phyloP scores from a whole-genome alignment of 2,329 filamentous ascomycete genomes.

The Monosporascus sp. region DNA sequence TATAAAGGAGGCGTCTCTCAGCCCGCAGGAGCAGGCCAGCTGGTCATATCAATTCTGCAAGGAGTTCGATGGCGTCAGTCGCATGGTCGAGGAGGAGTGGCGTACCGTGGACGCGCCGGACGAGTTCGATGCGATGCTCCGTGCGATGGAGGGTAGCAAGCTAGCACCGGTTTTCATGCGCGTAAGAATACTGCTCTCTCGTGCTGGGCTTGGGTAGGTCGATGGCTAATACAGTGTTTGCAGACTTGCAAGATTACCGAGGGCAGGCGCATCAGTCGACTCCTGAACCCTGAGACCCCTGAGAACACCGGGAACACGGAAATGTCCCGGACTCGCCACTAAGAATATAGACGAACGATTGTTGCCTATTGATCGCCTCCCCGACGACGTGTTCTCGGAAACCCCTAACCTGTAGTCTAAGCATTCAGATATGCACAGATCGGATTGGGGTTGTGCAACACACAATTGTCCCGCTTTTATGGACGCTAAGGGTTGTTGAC shows the following conservation, averaged over 20 bases:
- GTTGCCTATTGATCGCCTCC: too few species aligned
- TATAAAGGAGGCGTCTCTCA: background rate
- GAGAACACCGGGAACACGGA: background rate
- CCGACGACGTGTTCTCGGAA: too few species aligned
- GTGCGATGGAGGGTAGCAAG: background rate
- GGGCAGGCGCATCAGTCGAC: background rate
- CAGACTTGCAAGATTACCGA: constrained; percentile 6
- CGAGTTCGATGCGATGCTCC: constrained; percentile 7
- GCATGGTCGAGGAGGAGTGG: constrained; percentile 1
- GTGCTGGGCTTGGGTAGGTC: background rate
- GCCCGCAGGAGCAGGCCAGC: background rate
- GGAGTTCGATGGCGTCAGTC: background rate
- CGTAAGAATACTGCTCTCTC: background rate
- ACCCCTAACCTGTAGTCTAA: too few species aligned
- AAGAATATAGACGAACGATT: too few species aligned
- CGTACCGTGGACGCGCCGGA: constrained; percentile 2
- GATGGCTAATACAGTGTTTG: constrained; percentile 1
- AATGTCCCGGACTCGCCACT: background rate
- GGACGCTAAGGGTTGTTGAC: too few species aligned
- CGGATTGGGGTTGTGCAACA: too few species aligned
- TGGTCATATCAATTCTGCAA: constrained; percentile 9
- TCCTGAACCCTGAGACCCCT: too few species aligned
- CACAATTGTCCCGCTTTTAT: too few species aligned
- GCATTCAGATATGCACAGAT: too few species aligned
- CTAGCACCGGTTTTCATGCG: constrained; percentile 4